These are phyloP conservation scores for Pyrenopolyporus hunteri DNA, from an alignment of 495 filamentous ascomycete genomes.

Conservation along the genomic window DNA sequence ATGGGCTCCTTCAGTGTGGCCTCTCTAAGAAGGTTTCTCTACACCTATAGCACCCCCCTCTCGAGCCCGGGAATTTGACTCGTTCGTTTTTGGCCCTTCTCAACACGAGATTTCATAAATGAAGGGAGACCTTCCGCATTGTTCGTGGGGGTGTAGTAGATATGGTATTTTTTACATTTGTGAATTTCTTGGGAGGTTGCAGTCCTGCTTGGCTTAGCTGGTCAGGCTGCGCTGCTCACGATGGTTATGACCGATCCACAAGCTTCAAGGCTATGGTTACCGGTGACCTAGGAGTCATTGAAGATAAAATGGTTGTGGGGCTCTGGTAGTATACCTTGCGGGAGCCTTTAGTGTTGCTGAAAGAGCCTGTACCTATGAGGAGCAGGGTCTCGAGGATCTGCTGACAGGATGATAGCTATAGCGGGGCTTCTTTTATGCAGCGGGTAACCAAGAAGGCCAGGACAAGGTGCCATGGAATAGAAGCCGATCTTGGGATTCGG, in stretches of 20 bases:
- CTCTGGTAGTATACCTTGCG: constrained; percentile 42
- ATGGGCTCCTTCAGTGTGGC: constrained; percentile 25
- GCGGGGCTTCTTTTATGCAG: constrained; percentile 42
- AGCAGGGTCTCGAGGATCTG: constrained; percentile 43
- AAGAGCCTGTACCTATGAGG: constrained; percentile 30
- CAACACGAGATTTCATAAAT: constrained; percentile 23
- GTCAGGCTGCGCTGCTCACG: constrained; percentile 26
- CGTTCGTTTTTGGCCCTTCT: constrained; percentile 22
- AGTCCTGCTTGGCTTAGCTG: constrained; percentile 28
- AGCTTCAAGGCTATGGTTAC: constrained; percentile 36
- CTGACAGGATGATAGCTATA: constrained; percentile 45
- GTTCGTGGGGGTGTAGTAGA: constrained; percentile 25
- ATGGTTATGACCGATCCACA: constrained; percentile 37
- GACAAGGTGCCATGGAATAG: constrained; percentile 34
- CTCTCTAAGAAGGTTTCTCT: constrained; percentile 12
- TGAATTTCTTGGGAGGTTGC: constrained; percentile 18
- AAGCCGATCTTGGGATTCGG: constrained; percentile 35
- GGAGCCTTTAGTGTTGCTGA: constrained; percentile 34
- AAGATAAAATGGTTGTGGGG: constrained; percentile 42
- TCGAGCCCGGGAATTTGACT: constrained; percentile 8
- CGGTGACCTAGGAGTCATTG: constrained; percentile 37
- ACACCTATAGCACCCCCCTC: constrained; percentile 19
- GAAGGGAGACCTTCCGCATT: constrained; percentile 17
- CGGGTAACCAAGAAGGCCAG: constrained; percentile 35
- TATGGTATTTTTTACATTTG: constrained; percentile 24